Base-by-base conservation (phyloP, 2,329 filamentous ascomycete species). In the Fonsecaea multimorphosa region DNA sequence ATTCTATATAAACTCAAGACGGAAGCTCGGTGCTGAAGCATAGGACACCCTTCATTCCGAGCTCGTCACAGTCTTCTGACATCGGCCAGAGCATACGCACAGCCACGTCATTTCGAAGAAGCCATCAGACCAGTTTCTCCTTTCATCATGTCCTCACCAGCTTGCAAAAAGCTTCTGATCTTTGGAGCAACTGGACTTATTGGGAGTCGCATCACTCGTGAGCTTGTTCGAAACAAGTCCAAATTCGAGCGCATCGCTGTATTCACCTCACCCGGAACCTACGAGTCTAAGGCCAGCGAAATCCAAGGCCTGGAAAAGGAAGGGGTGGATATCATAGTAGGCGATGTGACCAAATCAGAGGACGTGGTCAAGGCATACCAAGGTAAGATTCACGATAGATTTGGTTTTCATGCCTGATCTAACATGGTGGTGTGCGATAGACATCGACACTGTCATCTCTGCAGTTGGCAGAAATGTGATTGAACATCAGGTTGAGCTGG, bases 381-480 rank as follows among this genome's bases (percentile, higher is more conserved):
- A 68, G 81, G 82, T 81, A 66, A 36, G 40, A 29, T 22, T 24
- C 63, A 9, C 49, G 12, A 34, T 19, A 36, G 34, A 22, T n/a
- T n/a, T n/a, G n/a, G 12, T 24, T 32, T 27, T 8, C 19, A 11
- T 14, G 14, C 31, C 8, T 19, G 16, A 16, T 46, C 49, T 24
- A 44, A 58, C 44, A 40, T 22, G 7, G 36, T 22, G 7, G 22
- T 12, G 19, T 65, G 14, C 12, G 9, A 34, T 58, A 58, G 63
- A 81, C 59, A 83, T 88, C 70, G 87, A 91, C 74, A 91, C 88
- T 0, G 81, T 91, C 44, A 77, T 91, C 58, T 88, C 85, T 22
- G 84, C 85, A 1, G 80, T 91, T 0, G 89, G 89, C 1, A 82
- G 89, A 63, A 82, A 81, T 27, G 86, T 83, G 0, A 83, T 91